Conservation (phyloP, 2,329 filamentous ascomycete species). For the Aaosphaeria arxii region DNA sequence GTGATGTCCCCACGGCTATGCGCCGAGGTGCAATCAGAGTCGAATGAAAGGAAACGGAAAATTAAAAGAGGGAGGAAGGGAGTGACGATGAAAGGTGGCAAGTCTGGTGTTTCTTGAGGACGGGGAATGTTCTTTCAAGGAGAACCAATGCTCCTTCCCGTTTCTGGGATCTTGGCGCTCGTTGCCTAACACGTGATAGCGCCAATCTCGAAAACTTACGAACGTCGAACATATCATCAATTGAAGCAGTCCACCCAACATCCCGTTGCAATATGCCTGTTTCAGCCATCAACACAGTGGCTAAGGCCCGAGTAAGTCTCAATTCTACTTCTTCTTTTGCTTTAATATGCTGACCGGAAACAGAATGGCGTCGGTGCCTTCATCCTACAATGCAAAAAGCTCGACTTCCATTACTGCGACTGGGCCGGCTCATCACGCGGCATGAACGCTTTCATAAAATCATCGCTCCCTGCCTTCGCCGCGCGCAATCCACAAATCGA, state of each 20-base stretch:
- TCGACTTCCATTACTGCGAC: constrained; percentile 98
- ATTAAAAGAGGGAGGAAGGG: constrained; percentile 7
- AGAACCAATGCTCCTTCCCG: constrained; percentile 8
- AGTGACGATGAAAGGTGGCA: constrained; percentile 13
- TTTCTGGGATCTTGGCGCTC: not conserved
- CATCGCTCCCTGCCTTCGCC: constrained; percentile 74
- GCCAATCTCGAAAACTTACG: constrained; percentile 13
- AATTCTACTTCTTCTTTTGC: constrained; percentile 4
- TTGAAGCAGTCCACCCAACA: constrained; percentile 6
- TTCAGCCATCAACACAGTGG: constrained; percentile 51
- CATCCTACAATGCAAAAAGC: constrained; percentile 92
- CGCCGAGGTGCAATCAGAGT: constrained; percentile 20
- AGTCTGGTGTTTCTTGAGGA: constrained; percentile 3
- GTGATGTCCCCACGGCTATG: constrained; percentile 29
- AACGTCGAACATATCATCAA: not conserved
- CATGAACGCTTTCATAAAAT: constrained; percentile 88
- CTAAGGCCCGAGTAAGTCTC: constrained; percentile 53
- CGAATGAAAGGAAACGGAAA: constrained; percentile 1
- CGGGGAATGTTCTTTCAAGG: constrained; percentile 4
- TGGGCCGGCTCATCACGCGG: constrained; percentile 89
- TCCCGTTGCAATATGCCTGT: constrained; percentile 43
- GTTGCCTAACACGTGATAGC: constrained; percentile 24
- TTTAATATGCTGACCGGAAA: constrained; percentile 1
- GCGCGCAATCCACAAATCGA: constrained; percentile 81
- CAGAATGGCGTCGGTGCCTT: constrained; percentile 97